Evolutionary conservation across 768 basidiomycete species (phyloP).

Genomic region (Tulasnella sp.): DNA sequence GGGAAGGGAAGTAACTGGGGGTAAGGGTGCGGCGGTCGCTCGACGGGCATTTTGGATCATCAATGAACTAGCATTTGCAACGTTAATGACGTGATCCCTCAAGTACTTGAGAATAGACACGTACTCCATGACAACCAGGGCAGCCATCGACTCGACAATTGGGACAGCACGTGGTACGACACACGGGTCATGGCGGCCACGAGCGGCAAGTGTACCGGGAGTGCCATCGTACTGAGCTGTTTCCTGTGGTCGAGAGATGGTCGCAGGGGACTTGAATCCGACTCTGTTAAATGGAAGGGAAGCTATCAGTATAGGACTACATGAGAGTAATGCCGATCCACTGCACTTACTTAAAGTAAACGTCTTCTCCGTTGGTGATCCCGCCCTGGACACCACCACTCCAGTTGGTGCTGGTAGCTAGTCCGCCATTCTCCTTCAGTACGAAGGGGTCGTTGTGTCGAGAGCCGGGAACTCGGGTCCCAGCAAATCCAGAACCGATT

Average conservation of each 20-base stretch:
- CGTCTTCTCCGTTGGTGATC: slow-evolving; percentile 93
- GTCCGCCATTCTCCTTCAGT: slow-evolving; percentile 47
- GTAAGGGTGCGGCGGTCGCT: slow-evolving; percentile 70
- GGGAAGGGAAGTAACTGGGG: slow-evolving; percentile 81
- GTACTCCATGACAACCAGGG: slow-evolving; percentile 87
- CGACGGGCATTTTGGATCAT: slow-evolving; percentile 83
- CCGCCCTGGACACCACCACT: slow-evolving; percentile 97
- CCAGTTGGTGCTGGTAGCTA: slow-evolving; percentile 90
- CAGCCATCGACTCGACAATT: slow-evolving; percentile 98
- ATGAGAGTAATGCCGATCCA: neutral
- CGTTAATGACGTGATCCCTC: neutral
- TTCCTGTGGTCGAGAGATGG: slow-evolving; percentile 85
- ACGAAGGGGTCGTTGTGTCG: slow-evolving; percentile 91
- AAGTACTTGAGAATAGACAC: slow-evolving; percentile 25
- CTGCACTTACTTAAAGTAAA: slow-evolving; percentile 84
- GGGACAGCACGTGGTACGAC: slow-evolving; percentile 96
- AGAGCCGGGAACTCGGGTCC: slow-evolving; percentile 88
- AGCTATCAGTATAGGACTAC: neutral
- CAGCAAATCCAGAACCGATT: slow-evolving; percentile 93
- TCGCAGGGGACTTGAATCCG: slow-evolving; percentile 98
- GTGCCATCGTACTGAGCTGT: slow-evolving; percentile 95
- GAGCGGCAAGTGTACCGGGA: slow-evolving; percentile 77
- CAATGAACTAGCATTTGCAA: slow-evolving; percentile 47
- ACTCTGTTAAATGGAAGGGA: slow-evolving; percentile 47
- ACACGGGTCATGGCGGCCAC: slow-evolving; percentile 95